Conservation (phyloP, 2,329 filamentous ascomycete species). For the Ilyonectria sp. region DNA sequence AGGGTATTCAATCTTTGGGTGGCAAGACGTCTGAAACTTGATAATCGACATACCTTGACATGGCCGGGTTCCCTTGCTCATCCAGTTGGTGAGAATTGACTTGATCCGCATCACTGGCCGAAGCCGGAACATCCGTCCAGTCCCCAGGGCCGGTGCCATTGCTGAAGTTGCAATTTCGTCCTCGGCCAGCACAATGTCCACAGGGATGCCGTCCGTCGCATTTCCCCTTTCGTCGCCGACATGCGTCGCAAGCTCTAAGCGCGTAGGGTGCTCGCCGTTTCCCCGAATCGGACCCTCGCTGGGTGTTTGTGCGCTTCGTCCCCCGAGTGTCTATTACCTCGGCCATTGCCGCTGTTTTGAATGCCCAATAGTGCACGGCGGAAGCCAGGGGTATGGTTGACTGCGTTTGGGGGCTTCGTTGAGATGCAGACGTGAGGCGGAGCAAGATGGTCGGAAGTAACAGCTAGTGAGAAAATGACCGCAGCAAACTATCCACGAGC, state of each 20-base stretch:
- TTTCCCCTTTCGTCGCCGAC: constrained; percentile 44
- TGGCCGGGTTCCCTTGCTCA: not conserved
- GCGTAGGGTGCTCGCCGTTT: constrained; percentile 39
- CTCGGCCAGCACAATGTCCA: constrained; percentile 33
- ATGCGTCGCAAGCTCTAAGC: constrained; percentile 44
- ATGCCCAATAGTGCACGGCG: not conserved
- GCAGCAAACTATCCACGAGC: not conserved
- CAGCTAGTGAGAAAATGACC: not conserved
- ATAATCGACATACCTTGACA: not conserved
- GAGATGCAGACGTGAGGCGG: not conserved
- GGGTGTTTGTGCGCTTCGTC: not conserved
- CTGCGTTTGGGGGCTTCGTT: not conserved
- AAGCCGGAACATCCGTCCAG: constrained; percentile 9
- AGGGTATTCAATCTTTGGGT: too few species aligned
- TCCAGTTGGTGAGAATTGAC: not conserved
- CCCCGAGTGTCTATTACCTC: not conserved
- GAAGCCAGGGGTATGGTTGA: not conserved
- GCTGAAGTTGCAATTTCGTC: constrained; percentile 33
- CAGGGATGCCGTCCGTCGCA: constrained; percentile 44
- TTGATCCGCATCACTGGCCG: not conserved
- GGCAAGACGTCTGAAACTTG: not conserved
- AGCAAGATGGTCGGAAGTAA: not conserved
- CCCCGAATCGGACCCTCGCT: not conserved
- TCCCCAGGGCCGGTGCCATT: constrained; percentile 8
- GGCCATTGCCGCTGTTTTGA: not conserved